Evolutionary conservation across 2,329 filamentous ascomycete species (phyloP).

Genomic region (Erysiphe pulchra): DNA sequence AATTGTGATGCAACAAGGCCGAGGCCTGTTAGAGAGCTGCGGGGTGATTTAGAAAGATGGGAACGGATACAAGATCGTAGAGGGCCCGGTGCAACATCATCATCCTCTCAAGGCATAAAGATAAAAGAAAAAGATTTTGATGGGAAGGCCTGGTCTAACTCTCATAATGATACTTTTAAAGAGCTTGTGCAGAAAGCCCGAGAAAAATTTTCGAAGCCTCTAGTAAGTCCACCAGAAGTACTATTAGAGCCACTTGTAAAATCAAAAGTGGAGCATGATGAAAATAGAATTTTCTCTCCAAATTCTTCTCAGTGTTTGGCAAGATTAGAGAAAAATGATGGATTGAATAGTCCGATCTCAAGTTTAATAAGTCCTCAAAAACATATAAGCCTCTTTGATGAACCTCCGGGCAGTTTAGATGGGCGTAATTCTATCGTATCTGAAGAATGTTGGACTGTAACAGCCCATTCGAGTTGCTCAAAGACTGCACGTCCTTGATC

Average conservation of each 20-base stretch:
- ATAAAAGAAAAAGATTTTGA: slow-evolving; percentile 83
- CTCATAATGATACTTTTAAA: slow-evolving; percentile 51
- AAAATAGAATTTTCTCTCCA: neutral
- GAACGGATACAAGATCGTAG: slow-evolving; percentile 54
- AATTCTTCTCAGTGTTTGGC: neutral
- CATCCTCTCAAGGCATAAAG: slow-evolving; percentile 15
- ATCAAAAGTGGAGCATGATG: neutral
- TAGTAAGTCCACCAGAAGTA: neutral
- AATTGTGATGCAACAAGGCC: slow-evolving; percentile 71
- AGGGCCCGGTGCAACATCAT: slow-evolving; percentile 18
- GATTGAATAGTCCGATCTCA: neutral
- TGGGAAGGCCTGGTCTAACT: slow-evolving; percentile 44
- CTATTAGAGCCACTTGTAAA: neutral
- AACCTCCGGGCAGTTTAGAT: neutral
- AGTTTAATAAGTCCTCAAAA: neutral
- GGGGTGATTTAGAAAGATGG: slow-evolving; percentile 65
- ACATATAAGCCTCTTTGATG: neutral
- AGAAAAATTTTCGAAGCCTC: neutral
- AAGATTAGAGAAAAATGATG: neutral
- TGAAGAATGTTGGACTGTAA: neutral
- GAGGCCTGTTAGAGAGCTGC: slow-evolving; percentile 41
- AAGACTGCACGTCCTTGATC: neutral
- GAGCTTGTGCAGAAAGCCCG: slow-evolving; percentile 55
- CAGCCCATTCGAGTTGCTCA: neutral
- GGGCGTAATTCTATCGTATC: neutral